Conservation (phyloP, 495 filamentous ascomycete species). For the Chlorociboria aeruginascens region DNA sequence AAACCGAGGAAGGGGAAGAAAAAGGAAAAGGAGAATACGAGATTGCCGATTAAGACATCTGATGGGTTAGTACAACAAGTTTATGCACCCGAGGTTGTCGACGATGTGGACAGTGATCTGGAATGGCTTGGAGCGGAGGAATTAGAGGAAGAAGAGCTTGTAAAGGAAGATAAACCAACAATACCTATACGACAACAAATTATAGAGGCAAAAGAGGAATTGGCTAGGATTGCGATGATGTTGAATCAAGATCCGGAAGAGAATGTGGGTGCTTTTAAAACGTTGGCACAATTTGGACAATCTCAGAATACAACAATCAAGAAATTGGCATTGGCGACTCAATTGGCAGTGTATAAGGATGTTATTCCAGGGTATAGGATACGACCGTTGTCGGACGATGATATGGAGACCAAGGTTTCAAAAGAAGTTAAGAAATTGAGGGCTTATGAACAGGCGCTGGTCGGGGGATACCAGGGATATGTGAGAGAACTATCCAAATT, state of each 20-base stretch:
- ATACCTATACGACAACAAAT: constrained; percentile 68
- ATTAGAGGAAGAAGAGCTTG: constrained; percentile 25
- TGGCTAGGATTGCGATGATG: constrained; percentile 66
- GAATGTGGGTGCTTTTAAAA: constrained; percentile 64
- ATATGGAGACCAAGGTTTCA: constrained; percentile 64
- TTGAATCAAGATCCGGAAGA: constrained; percentile 94
- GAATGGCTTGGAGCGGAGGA: constrained; percentile 30
- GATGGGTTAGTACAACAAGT: constrained; percentile 58
- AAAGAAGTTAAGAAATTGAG: constrained; percentile 80
- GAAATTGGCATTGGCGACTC: constrained; percentile 72
- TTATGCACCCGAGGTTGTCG: constrained; percentile 39
- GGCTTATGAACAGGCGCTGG: constrained; percentile 70
- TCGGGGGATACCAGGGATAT: constrained; percentile 72
- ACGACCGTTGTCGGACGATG: constrained; percentile 62
- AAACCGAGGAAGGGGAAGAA: constrained; percentile 60
- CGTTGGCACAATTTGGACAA: constrained; percentile 61
- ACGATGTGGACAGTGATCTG: constrained; percentile 34
- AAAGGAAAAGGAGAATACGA: constrained; percentile 58
- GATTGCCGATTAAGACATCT: constrained; percentile 74
- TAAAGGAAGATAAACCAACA: constrained; percentile 37
- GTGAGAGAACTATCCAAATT: constrained; percentile 55
- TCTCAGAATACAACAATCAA: constrained; percentile 59
- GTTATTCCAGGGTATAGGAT: constrained; percentile 94
- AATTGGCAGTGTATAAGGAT: constrained; percentile 88
- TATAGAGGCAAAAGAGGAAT: constrained; percentile 77